These are phyloP conservation scores for Forsythia suspensa DNA, from an alignment of 257 asterid species.

Conservation along the genomic window DNA sequence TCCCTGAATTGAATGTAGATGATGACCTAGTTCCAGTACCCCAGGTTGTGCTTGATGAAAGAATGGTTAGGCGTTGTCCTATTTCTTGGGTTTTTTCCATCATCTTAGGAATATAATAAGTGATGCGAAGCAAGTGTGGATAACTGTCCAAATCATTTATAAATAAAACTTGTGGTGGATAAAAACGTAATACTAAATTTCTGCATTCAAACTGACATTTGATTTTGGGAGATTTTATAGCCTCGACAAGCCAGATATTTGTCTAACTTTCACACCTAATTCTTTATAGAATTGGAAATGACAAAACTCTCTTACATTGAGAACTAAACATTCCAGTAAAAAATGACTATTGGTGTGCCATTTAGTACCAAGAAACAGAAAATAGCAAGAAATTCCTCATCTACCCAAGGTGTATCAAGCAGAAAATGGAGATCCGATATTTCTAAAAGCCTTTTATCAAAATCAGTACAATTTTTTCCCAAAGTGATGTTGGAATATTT, in stretches of 20 bases:
- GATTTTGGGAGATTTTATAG: not conserved
- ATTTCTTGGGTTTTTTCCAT: not conserved
- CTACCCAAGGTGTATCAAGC: not conserved
- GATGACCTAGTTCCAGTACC: not conserved
- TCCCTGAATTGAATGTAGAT: not conserved
- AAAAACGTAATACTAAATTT: not conserved
- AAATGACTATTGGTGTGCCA: not conserved
- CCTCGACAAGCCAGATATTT: not conserved
- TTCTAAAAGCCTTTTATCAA: not conserved
- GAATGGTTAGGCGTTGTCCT: not conserved
- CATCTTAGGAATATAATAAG: not conserved
- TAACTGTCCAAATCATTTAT: not conserved
- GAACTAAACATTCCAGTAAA: not conserved
- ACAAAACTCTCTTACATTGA: not conserved
- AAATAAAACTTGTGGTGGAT: not conserved
- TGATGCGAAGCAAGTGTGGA: not conserved
- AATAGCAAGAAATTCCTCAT: not conserved
- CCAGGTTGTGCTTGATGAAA: not conserved
- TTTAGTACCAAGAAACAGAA: not conserved
- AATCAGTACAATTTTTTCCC: not conserved
- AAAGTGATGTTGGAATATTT: not conserved
- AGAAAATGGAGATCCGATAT: not conserved
- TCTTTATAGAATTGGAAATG: not conserved
- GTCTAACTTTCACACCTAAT: not conserved
- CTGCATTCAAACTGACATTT: not conserved